Evolutionary conservation across 2,329 filamentous ascomycete genomes (phyloP).

Genomic region (Trichoderma afroharzianum): DNA sequence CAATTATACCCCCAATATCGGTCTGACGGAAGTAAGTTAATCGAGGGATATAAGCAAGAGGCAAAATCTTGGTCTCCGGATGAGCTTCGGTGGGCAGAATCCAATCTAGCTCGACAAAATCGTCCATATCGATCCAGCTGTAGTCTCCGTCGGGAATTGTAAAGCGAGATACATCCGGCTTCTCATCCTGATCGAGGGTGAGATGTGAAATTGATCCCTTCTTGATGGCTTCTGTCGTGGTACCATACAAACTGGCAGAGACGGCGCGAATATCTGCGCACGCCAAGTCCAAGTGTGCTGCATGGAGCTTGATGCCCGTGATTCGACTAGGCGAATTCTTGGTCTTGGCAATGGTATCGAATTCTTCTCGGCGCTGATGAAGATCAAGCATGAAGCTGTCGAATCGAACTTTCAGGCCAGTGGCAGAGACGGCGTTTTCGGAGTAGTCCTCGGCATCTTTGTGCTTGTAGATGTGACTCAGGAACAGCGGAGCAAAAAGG

Average conservation of each 20-base stretch:
- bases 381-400: slow-evolving; percentile 98
- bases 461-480: slow-evolving; percentile 98
- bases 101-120: slow-evolving; percentile 98
- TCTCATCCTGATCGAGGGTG: slow-evolving; percentile 52
- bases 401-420: slow-evolving; percentile 91
- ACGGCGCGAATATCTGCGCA: slow-evolving; percentile 90
- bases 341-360: slow-evolving; percentile 75
- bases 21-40: slow-evolving; percentile 98
- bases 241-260: slow-evolving; percentile 82
- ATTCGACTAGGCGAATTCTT: slow-evolving; percentile 75
- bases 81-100: slow-evolving; percentile 86
- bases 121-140: slow-evolving; percentile 98
- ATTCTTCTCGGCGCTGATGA: slow-evolving; percentile 89
- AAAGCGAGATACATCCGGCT: slow-evolving; percentile 78
- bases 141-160: slow-evolving; percentile 94
- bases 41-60: slow-evolving; percentile 86
- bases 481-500: slow-evolving; percentile 83
- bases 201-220: slow-evolving; percentile 51
- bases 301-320: slow-evolving; percentile 92
- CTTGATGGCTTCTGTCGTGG: slow-evolving; percentile 71
- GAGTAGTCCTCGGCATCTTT: slow-evolving; percentile 87
- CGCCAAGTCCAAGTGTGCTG: slow-evolving; percentile 87
- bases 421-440: slow-evolving; percentile 76
- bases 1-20: slow-evolving; percentile 77
- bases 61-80: slow-evolving; percentile 89